phyloP scores from a whole-genome alignment of 495 filamentous ascomycete species.

The Pseudomonodictys pantanalensis region DNA sequence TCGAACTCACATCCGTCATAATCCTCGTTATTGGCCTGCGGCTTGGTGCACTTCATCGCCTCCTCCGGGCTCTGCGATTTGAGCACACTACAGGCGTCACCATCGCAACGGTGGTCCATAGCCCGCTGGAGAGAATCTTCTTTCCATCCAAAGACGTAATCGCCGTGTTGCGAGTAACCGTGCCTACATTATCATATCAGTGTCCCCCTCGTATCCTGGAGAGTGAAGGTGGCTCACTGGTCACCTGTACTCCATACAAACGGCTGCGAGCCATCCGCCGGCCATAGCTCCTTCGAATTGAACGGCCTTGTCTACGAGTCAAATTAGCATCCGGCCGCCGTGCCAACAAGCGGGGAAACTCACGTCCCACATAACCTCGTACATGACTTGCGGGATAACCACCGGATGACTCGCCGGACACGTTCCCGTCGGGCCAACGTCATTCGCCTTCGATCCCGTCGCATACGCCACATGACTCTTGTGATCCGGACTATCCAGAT shows the following conservation, averaged over 20 bases:
- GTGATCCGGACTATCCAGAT: conserved; percentile 53
- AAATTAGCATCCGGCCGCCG: not conserved
- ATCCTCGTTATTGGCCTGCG: conserved; percentile 45
- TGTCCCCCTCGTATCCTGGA: not conserved
- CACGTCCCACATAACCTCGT: conserved; percentile 35
- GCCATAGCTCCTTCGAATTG: conserved; percentile 22
- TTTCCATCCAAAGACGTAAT: conserved; percentile 39
- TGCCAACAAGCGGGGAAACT: not conserved
- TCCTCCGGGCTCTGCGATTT: conserved; percentile 46
- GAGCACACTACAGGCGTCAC: conserved; percentile 45
- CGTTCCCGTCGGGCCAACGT: conserved; percentile 29
- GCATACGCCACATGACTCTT: conserved; percentile 45
- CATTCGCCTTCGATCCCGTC: conserved; percentile 5
- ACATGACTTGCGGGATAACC: conserved; percentile 26
- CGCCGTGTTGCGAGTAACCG: conserved; percentile 43
- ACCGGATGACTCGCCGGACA: conserved; percentile 27
- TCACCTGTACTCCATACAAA: conserved; percentile 27
- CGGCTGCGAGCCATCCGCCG: conserved; percentile 25
- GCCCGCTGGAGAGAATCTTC: conserved; percentile 29
- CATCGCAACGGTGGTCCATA: conserved; percentile 48
- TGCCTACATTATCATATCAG: conserved; percentile 28
- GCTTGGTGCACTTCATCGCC: conserved; percentile 48
- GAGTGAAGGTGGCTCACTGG: conserved; percentile 24
- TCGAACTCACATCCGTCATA: conserved; percentile 50
- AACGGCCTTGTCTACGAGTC: conserved; percentile 9